phyloP scores from a whole-genome alignment of 352 stramenopile genomes.

The Globisporangium spiculum region DNA sequence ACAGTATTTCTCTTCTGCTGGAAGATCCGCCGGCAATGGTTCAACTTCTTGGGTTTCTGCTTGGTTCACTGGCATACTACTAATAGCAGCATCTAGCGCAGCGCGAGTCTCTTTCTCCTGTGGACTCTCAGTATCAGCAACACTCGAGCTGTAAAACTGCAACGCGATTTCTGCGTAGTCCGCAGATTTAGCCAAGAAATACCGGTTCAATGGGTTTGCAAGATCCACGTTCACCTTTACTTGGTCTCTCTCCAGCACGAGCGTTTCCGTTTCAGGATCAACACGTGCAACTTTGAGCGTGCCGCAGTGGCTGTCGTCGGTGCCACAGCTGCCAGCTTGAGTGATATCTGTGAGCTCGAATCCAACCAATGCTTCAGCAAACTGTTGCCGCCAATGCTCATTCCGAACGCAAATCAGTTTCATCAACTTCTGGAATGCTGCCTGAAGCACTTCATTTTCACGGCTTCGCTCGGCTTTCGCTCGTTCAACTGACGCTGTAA shows the following conservation, averaged over 20 bases:
- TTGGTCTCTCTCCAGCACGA: slow-evolving; percentile 7
- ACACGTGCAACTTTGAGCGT: slow-evolving; percentile 3
- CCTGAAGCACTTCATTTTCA: slow-evolving; percentile 25
- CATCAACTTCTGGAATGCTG: slow-evolving; percentile 36
- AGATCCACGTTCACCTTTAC: slow-evolving; percentile 3
- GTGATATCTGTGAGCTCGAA: slow-evolving; percentile 4
- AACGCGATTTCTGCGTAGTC: slow-evolving; percentile 15
- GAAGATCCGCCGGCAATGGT: background rate
- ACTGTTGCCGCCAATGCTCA: background rate
- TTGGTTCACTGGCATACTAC: background rate
- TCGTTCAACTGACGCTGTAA: slow-evolving; percentile 25
- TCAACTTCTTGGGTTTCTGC: background rate
- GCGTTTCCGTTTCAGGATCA: slow-evolving; percentile 2
- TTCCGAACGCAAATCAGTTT: slow-evolving; percentile 17
- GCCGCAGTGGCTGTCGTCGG: background rate
- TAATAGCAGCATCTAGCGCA: slow-evolving; percentile 13
- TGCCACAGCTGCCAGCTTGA: background rate
- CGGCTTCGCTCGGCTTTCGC: slow-evolving; percentile 22
- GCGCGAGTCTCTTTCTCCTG: slow-evolving; percentile 15
- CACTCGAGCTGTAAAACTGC: slow-evolving; percentile 6
- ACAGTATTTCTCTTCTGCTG: slow-evolving; percentile 12
- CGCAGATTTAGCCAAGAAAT: slow-evolving; percentile 7
- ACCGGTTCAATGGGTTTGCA: slow-evolving; percentile 1
- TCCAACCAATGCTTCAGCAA: slow-evolving; percentile 17
- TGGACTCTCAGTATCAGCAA: background rate